Conservation (phyloP, 2,329 filamentous ascomycete species). For the Neofusicoccum kwambonambiense region DNA sequence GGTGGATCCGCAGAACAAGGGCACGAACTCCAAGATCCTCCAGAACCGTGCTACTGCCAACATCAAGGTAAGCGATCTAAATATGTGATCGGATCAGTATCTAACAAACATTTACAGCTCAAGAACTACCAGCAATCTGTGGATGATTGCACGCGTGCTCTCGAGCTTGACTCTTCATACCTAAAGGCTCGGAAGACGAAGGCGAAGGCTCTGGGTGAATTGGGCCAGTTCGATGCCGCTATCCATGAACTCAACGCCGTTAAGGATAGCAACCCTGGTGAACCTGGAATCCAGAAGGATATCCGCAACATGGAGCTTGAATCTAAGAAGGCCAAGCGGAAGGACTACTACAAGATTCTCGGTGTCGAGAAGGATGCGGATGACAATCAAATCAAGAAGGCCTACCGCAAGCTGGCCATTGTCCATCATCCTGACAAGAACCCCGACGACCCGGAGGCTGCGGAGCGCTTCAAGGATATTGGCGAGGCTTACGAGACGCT, state of each 20-base stretch:
- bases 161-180: slow-evolving; percentile 80
- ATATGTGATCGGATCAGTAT: slow-evolving; percentile 11
- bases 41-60: slow-evolving; percentile 90
- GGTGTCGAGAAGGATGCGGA: slow-evolving; percentile 81
- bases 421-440: slow-evolving; percentile 98
- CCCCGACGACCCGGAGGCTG: slow-evolving; percentile 77
- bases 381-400: slow-evolving; percentile 89
- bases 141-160: slow-evolving; percentile 79
- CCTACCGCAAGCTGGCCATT: slow-evolving; percentile 92
- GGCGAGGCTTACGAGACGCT: slow-evolving; percentile 95
- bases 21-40: slow-evolving; percentile 90
- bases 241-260: slow-evolving; percentile 86
- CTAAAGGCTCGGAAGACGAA: slow-evolving; percentile 90
- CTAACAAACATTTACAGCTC: slow-evolving; percentile 48
- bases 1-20: slow-evolving; percentile 83
- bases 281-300: slow-evolving; percentile 78
- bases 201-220: slow-evolving; percentile 82
- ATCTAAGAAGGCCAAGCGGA: slow-evolving; percentile 94
- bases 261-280: slow-evolving; percentile 77
- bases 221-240: slow-evolving; percentile 89
- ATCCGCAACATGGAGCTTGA: slow-evolving; percentile 89
- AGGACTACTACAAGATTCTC: slow-evolving; percentile 99
- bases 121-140: slow-evolving; percentile 83
- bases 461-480: slow-evolving; percentile 95
- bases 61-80: slow-evolving; percentile 51